These are phyloP conservation scores for Ensete ventricosum DNA, from an alignment of 176 grass and related monocot species.

Conservation along the genomic window DNA sequence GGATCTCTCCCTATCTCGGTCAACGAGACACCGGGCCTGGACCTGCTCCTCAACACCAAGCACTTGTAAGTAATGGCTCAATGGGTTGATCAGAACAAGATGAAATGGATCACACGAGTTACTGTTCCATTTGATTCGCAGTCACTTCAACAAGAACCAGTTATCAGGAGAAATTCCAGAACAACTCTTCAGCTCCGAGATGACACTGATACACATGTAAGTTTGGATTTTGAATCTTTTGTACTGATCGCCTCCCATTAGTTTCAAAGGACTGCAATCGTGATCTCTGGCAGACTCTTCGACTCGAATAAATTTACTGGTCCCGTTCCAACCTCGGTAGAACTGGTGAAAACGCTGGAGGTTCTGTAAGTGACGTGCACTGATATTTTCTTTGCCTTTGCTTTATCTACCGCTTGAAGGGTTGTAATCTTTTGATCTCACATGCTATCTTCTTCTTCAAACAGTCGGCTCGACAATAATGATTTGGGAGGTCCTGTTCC, in stretches of 20 bases:
- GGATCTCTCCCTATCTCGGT: conserved; percentile 61
- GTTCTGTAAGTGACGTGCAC: conserved; percentile 43
- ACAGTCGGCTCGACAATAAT: conserved; percentile 69
- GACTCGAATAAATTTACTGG: conserved; percentile 59
- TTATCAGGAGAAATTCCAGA: conserved; percentile 47
- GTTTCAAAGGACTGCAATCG: conserved; percentile 20
- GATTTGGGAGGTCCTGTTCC: conserved; percentile 45
- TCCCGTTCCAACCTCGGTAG: conserved; percentile 46
- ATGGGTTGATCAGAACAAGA: background rate
- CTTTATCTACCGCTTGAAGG: background rate
- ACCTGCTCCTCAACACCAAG: conserved; percentile 37
- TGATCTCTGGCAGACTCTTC: conserved; percentile 47
- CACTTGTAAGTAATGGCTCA: conserved; percentile 55
- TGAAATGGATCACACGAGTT: conserved; percentile 1
- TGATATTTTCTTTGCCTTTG: conserved; percentile 4
- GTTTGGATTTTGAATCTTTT: conserved; percentile 6
- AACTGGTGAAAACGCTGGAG: conserved; percentile 35
- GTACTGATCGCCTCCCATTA: conserved; percentile 7
- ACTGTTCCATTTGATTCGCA: conserved; percentile 16
- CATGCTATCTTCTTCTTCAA: conserved; percentile 12
- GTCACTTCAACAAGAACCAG: conserved; percentile 86
- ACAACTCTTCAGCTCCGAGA: conserved; percentile 47
- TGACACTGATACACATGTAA: conserved; percentile 74
- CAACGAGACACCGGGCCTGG: conserved; percentile 42
- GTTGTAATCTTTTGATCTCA: conserved; percentile 7